Evolutionary conservation across 169 alveolate species (phyloP).

Genomic region (Perkinsus chesapeaki): DNA sequence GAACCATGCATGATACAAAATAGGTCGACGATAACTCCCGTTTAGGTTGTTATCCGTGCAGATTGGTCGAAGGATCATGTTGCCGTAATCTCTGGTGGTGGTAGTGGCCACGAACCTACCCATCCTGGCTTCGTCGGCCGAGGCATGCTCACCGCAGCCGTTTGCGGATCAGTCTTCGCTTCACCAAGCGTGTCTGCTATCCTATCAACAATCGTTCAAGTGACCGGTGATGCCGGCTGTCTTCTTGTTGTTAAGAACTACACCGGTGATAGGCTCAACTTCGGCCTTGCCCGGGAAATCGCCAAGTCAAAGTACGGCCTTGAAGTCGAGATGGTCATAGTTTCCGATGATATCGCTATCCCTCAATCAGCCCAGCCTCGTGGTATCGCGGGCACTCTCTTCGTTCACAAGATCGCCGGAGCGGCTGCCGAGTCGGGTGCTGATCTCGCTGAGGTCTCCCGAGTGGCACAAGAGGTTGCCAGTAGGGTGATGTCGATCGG

Average conservation of each 20-base stretch:
- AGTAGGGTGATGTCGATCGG: conserved; percentile 10
- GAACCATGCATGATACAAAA: not conserved
- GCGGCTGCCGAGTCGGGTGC: conserved; percentile 29
- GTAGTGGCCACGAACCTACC: conserved; percentile 63
- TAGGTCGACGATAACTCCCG: not conserved
- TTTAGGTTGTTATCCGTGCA: not conserved
- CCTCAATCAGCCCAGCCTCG: conserved; percentile 16
- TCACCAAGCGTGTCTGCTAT: conserved; percentile 43
- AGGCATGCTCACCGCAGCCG: conserved; percentile 52
- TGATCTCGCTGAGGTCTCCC: not conserved
- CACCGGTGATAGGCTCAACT: conserved; percentile 57
- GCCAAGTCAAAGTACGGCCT: conserved; percentile 31
- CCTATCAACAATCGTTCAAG: conserved; percentile 21
- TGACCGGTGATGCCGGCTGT: conserved; percentile 30
- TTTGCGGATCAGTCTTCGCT: conserved; percentile 54
- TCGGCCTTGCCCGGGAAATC: conserved; percentile 47
- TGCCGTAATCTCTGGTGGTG: conserved; percentile 53
- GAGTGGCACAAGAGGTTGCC: not conserved
- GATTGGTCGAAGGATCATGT: conserved; percentile 25
- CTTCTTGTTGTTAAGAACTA: conserved; percentile 50
- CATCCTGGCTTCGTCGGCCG: conserved; percentile 50
- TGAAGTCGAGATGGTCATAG: conserved; percentile 44
- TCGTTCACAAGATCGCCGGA: conserved; percentile 50
- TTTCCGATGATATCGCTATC: conserved; percentile 46
- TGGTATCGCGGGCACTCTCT: conserved; percentile 45